Evolutionary conservation across 129 eudicot species (phyloP), one percentile per base, ranked within the genome.

Genomic region (Flaveria ramosissima): DNA sequence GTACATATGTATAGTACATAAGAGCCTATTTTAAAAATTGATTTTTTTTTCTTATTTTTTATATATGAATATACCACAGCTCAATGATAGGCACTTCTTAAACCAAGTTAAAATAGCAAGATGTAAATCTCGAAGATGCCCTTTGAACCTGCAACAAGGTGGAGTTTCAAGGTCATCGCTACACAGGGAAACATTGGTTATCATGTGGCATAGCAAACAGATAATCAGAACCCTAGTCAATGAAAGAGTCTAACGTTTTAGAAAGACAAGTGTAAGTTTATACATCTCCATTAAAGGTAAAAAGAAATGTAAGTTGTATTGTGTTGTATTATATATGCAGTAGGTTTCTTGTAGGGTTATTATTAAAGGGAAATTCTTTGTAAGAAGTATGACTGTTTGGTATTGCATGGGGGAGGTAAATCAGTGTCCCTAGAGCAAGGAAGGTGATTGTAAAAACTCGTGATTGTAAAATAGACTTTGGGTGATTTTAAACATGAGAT

Each of bases 41-140:
- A 68, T 53, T 62, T 43, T 6, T 3, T 26, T 26, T 17, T n/a
- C 5, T 0, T 23, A 51, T 39, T 26, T 23, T 74, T 50, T 69
- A n/a, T n/a, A n/a, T 14, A 47, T 46, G 17, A 53, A 47, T 76
- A 23, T 78, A 74, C 24, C 57, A 36, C 84, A 90, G 98, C 74
- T 76, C 47, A 77, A 50, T 30, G 85, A 86, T 80, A 88, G 96
- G 77, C 82, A 76, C 80, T 90, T 81, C 36, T 60, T 90, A 68
- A 90, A 94, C 63, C 74, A 15, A 14, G 92, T 87, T 56, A 93
- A 80, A 82, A 90, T 90, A 41, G 93, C 96, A 32, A 90, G 96
- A 86, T 93, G 98, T 80, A 90, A 86, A 85, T 78, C 63, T 71
- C 79, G 42, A 46, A 83, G 80, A 30, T 80, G 91, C 84, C 14